Base-by-base conservation (phyloP, 2,329 filamentous ascomycete species). In the Trichoderma harzianum region DNA sequence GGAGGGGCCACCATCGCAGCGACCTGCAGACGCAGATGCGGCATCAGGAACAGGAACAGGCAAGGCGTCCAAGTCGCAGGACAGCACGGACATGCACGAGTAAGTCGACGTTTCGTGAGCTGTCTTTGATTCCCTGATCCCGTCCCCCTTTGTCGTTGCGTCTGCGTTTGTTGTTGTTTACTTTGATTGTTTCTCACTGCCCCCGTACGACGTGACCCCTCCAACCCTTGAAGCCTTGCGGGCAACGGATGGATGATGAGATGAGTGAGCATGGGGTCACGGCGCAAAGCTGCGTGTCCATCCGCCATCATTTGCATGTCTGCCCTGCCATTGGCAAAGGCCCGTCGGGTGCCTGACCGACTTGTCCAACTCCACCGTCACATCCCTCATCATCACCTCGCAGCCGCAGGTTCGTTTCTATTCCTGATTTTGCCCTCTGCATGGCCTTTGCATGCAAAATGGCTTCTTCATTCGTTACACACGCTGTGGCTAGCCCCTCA, bases 1-100 rank as follows among this genome's bases (percentile, higher is more conserved):
- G 72, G 91, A 93, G 77, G 85, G 28, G 43, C 43, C 36, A 6
- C 51, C 34, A 51, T 34, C 51, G 16, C 51, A 36, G 16, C 36
- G 60, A 11, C 32, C 30, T 21, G 10, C 43, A 18, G 24, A 21
- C 26, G 26, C 11, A 61, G 74, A 78, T 51, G n/a, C 43, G 43
- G 43, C 43, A 51, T n/a, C 43, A 18, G 43, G n/a, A 36, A 36
- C 14, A 36, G 34, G 34, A 21, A 10, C 43, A 51, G 43, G 43
- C 43, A 51, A 21, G 43, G 8, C 43, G n/a, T n/a, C 43, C n/a
- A 51, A 51, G 43, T 21, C 18, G 43, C 43, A 51, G 43, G n/a
- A 21, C 10, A 16, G 6, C 34, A 30, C 36, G 3, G 51, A 39
- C 24, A 16, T 21, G 28, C 30, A 34, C 57, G 57, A 34, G 57